Conservation (phyloP, 345 rosid genomes). For the Murraya koenigii region DNA sequence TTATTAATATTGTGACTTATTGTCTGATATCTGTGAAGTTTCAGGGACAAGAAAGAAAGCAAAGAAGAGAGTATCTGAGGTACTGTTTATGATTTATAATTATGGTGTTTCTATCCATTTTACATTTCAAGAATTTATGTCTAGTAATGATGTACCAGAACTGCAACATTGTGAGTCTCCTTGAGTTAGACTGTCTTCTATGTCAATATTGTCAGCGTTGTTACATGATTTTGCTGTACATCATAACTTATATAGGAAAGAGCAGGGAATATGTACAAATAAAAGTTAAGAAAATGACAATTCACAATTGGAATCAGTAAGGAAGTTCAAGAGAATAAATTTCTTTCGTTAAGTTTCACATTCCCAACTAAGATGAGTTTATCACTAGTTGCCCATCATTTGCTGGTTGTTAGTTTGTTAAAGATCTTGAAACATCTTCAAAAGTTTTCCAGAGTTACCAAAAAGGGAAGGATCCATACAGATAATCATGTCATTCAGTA, state of each 20-base stretch:
- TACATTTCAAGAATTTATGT: neutral
- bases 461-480: no score
- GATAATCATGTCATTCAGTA: no score
- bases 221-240: neutral
- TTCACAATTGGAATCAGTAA: neutral
- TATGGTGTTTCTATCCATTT: constrained; percentile 1
- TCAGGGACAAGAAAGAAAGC: constrained; percentile 29
- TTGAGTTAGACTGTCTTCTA: neutral
- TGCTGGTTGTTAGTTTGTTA: neutral
- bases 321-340: neutral
- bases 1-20: constrained; percentile 8
- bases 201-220: neutral
- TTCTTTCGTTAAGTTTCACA: neutral
- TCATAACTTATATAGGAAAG: neutral
- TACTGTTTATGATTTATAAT: constrained; percentile 15
- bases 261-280: neutral
- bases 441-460: neutral
- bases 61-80: constrained; percentile 38
- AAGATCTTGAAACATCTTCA: neutral
- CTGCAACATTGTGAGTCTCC: neutral
- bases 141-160: neutral
- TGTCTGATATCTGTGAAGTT: constrained; percentile 11
- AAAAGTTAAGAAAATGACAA: neutral
- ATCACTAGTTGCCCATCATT: neutral
- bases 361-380: neutral